phyloP scores from a whole-genome alignment of 139 green algal species.

The Chlorella sp. region DNA sequence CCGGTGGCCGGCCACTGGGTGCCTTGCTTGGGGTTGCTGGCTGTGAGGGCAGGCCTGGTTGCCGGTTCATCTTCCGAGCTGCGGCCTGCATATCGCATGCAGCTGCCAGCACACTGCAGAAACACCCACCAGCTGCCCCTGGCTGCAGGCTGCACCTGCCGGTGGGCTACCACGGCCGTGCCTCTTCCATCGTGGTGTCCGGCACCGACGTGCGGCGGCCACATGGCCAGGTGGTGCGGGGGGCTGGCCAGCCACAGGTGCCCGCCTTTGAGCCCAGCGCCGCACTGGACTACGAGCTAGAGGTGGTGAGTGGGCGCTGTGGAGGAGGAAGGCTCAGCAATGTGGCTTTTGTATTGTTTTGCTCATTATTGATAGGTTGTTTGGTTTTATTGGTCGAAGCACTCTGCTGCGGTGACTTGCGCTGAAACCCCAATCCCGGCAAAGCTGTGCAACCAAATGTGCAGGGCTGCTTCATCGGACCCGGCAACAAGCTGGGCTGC shows the following conservation, averaged over 20 bases:
- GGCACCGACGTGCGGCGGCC: conserved; percentile 78
- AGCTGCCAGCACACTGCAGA: no score
- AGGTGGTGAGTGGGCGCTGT: conserved; percentile 75
- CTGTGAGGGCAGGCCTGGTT: no score
- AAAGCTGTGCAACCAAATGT: background rate
- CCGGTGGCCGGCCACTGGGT: no score
- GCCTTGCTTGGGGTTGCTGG: no score
- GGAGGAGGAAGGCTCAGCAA: no score
- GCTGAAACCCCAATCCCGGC: no score
- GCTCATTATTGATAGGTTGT: no score
- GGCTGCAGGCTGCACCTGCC: conserved; percentile 86
- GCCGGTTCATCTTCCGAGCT: no score
- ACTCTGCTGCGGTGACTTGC: no score
- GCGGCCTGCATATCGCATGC: no score
- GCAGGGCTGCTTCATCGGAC: conserved; percentile 79
- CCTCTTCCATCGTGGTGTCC: conserved; percentile 90
- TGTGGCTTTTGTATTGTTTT: no score
- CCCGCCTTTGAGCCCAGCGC: conserved; percentile 58
- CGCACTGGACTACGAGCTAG: conserved; percentile 93
- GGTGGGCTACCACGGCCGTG: conserved; percentile 92
- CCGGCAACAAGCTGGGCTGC: conserved; percentile 80
- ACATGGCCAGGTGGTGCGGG: conserved; percentile 49
- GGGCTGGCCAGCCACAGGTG: background rate
- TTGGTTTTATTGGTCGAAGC: no score
- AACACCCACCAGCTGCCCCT: background rate